These are phyloP conservation scores for Tuber melanosporum DNA, from an alignment of 495 filamentous ascomycete species.

Conservation along the genomic window DNA sequence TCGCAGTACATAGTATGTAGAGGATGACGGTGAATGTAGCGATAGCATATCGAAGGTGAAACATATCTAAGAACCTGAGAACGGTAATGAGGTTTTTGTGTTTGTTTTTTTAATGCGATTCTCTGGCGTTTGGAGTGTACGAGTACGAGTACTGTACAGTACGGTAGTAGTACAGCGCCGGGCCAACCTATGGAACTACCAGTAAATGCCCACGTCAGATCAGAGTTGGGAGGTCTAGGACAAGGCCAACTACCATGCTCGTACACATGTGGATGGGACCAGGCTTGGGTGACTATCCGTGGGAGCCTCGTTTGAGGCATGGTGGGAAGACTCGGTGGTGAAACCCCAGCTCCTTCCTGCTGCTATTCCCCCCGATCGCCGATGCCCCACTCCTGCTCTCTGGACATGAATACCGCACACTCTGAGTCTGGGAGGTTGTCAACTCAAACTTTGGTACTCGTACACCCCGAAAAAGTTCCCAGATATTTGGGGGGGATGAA, in stretches of 20 bases:
- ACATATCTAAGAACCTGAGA: neutral
- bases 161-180: neutral
- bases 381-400: neutral
- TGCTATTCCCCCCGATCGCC: neutral
- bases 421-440: neutral
- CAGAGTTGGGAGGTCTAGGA: neutral
- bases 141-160: neutral
- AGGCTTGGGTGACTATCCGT: neutral
- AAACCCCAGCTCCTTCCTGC: neutral
- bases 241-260: neutral
- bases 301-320: neutral
- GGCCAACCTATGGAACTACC: too few species aligned
- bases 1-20: neutral
- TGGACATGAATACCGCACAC: neutral
- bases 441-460: neutral
- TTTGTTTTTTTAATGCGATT: neutral
- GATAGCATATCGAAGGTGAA: neutral
- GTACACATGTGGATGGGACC: neutral
- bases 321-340: neutral
- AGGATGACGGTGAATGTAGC: neutral
- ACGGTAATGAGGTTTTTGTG: neutral
- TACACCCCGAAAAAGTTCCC: neutral
- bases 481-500: neutral
- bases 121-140: neutral
- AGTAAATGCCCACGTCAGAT: neutral